A percentile compares a stretch with the other conserved stretches of the same genome.
phyloP scores from a whole-genome alignment of 441 rosid genomes.

The Eutrema salsugineum region DNA sequence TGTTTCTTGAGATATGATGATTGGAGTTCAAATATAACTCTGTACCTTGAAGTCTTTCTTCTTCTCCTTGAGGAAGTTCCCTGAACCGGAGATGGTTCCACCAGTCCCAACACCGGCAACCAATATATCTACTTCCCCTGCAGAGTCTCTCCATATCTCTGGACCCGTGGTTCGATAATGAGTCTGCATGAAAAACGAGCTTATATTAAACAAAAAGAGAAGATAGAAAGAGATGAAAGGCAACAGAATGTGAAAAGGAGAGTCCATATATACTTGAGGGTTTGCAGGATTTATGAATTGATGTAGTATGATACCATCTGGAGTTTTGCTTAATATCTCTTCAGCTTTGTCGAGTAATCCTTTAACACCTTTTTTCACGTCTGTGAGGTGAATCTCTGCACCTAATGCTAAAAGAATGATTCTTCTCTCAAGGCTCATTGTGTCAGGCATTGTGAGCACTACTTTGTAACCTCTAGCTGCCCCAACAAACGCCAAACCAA shows the following conservation, averaged over 20 bases:
- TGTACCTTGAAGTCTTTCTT: constrained; percentile 65
- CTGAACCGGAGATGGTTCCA: constrained; percentile 76
- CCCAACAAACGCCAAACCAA: constrained; percentile 65
- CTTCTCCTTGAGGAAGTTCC: constrained; percentile 74
- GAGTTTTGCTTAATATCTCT: constrained; percentile 56
- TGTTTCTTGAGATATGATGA: neutral
- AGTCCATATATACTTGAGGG: constrained; percentile 50
- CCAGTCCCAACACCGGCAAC: constrained; percentile 83
- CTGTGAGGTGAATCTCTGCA: constrained; percentile 58
- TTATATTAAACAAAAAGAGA: neutral
- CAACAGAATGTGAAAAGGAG: neutral
- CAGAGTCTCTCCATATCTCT: constrained; percentile 85
- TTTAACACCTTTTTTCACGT: constrained; percentile 41
- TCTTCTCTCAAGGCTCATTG: constrained; percentile 58
- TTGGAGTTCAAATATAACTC: neutral
- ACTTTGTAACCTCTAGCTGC: constrained; percentile 73
- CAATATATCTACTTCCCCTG: constrained; percentile 64
- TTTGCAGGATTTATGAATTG: constrained; percentile 68
- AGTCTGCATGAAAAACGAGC: constrained; percentile 35
- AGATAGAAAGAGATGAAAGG: neutral
- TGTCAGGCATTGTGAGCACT: constrained; percentile 52
- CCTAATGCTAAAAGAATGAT: constrained; percentile 65
- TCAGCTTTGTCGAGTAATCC: constrained; percentile 42
- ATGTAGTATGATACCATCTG: constrained; percentile 46
- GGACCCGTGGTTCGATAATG: constrained; percentile 87